Conservation (phyloP, 352 stramenopile genomes). For the Ochromonadaceae sp. region DNA sequence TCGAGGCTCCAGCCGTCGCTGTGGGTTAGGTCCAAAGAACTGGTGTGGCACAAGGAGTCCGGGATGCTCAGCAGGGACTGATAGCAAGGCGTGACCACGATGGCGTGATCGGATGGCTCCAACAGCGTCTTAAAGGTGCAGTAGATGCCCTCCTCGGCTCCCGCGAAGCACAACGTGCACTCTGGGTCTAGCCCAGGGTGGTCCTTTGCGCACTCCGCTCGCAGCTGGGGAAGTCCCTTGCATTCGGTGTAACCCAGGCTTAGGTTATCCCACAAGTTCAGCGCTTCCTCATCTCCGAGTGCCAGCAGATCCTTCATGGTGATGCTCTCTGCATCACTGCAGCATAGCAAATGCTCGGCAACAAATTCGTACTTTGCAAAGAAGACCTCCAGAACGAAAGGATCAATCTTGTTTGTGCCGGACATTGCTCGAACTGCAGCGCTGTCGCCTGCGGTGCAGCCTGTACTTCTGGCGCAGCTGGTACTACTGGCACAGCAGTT, state of each 20-base stretch:
- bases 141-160: constrained; percentile 47
- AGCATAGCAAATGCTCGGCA: constrained; percentile 33
- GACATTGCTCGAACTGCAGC: too few species aligned
- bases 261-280: constrained; percentile 35
- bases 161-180: constrained; percentile 33
- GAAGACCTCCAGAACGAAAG: constrained; percentile 29
- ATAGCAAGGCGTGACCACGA: constrained; percentile 39
- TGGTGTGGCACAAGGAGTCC: constrained; percentile 32
- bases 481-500: too few species aligned
- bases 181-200: constrained; percentile 22
- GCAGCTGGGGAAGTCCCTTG: too few species aligned
- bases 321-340: constrained; percentile 35
- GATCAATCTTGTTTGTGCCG: too few species aligned
- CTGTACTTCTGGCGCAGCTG: too few species aligned
- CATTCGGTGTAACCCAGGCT: constrained; percentile 38
- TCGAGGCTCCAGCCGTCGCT: constrained; percentile 28
- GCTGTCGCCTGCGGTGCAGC: too few species aligned
- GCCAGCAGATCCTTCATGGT: constrained; percentile 33
- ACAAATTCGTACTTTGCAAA: constrained; percentile 44
- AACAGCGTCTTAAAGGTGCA: constrained; percentile 40
- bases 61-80: constrained; percentile 39
- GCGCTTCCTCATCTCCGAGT: constrained; percentile 35
- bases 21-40: constrained; percentile 32
- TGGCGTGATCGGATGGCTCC: constrained; percentile 38
- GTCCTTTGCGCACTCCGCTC: too few species aligned